A percentile compares a stretch with the other conserved stretches of the same genome.
Conservation (phyloP, 179 eudicot species). For the Spinacia oleracea region DNA sequence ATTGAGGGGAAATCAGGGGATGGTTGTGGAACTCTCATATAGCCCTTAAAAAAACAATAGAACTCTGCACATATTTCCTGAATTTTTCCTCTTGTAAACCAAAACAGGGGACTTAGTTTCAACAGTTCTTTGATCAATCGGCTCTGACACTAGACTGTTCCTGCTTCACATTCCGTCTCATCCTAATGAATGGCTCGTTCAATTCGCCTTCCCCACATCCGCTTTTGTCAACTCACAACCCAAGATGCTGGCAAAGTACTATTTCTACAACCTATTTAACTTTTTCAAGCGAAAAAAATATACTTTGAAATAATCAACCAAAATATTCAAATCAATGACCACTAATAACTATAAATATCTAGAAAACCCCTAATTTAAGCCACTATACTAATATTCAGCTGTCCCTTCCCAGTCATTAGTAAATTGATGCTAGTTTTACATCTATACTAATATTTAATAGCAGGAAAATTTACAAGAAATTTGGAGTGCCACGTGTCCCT, state of each 20-base stretch:
- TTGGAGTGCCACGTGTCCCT: too few species aligned
- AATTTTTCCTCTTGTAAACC: background rate
- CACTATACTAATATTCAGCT: background rate
- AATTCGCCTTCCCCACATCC: background rate
- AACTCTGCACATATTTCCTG: background rate
- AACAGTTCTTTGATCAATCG: background rate
- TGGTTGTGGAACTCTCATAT: background rate
- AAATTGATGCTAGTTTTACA: background rate
- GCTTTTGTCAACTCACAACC: too few species aligned
- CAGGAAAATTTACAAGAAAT: too few species aligned
- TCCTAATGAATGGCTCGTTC: background rate
- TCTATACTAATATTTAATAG: too few species aligned
- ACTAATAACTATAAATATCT: background rate
- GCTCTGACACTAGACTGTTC: background rate
- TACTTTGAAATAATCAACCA: background rate
- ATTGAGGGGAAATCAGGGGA: background rate
- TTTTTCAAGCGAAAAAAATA: background rate
- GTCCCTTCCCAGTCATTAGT: background rate
- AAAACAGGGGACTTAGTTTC: background rate
- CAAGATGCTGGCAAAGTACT: background rate
- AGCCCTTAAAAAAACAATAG: background rate
- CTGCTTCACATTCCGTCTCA: background rate
- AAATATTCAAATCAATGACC: background rate
- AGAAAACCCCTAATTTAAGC: background rate
- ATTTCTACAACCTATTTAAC: background rate